Base-by-base conservation (phyloP, 495 filamentous ascomycete genomes). In the Pyrenula massariospora region DNA sequence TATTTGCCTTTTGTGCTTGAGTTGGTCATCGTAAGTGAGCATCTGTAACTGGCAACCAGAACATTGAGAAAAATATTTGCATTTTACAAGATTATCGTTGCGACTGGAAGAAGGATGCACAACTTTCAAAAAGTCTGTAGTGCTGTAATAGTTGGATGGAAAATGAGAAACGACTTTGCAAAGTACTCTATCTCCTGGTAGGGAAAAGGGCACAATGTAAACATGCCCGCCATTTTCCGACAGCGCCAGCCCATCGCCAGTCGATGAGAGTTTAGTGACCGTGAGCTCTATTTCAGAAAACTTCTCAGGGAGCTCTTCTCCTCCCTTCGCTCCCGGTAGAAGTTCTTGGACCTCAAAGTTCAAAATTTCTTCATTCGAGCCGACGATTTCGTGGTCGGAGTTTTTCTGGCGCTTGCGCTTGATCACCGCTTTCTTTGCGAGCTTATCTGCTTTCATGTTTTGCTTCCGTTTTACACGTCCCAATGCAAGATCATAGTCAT, bases 41-140 rank as follows among this genome's bases (percentile, higher is more conserved):
- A 96, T 96, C 69, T 98, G 93, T 65, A 96, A 88, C 72, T 97
- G 94, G 64, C 93, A 98, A 2, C 93, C 93, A 0, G 88, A 88
- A 67, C 93, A 98, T 54, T 75, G 80, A 25, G 78, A 70, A 64
- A 98, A 98, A 72, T 97, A 97, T 61, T 79, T 74, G 75, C 93
- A 98, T 50, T 76, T 70, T 62, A 95, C 78, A 1, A 83, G 76
- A 50, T 73, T 77, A 64, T 96, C 89, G 59, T 96, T 82, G 60
- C 93, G 84, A 47, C 84, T 72, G 1, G 83, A 78, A 0, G 89
- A 89, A 0, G 93, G 82, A 50, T 76, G 77, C 25, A 87, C 70
- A 15, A 96, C 84, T 21, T 81, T 83, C 62, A 97, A 54, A 58
- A 96, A 89, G 67, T 96, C 91, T 52, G 89, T 82, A 3, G 85